These are phyloP conservation scores for Clonostachys rosea DNA, from an alignment of 2,329 filamentous ascomycete genomes.

Conservation along the genomic window DNA sequence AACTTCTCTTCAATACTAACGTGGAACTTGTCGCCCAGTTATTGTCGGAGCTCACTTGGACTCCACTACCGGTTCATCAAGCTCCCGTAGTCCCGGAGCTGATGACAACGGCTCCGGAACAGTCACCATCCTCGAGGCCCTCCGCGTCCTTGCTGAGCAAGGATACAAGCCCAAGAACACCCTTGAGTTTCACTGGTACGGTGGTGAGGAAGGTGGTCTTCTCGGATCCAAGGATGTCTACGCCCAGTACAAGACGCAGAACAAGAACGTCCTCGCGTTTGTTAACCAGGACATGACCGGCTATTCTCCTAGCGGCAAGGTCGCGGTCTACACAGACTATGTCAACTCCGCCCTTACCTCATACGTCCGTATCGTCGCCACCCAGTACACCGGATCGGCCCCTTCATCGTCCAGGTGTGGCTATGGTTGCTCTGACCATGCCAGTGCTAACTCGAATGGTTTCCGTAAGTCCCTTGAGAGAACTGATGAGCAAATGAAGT, in stretches of 20 bases:
- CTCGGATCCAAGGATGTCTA: conserved; percentile 39
- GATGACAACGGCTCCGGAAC: conserved; percentile 45
- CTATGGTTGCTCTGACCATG: conserved; percentile 40
- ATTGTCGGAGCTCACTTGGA: conserved; percentile 41
- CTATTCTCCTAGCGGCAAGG: conserved; percentile 36
- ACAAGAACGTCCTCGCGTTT: conserved; percentile 35
- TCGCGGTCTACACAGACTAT: conserved; percentile 40
- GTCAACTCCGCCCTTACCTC: conserved; percentile 32
- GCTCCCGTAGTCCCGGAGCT: conserved; percentile 35
- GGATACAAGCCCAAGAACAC: conserved; percentile 35
- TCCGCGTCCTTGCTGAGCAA: conserved; percentile 37
- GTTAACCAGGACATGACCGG: conserved; percentile 48
- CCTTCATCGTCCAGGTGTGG: conserved; percentile 29
- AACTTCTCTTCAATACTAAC: background rate
- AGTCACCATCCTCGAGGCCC: conserved; percentile 40
- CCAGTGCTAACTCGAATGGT: conserved; percentile 22
- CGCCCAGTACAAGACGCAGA: conserved; percentile 28
- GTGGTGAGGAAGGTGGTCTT: conserved; percentile 41
- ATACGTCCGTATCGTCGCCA: conserved; percentile 24
- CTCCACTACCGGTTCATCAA: conserved; percentile 31
- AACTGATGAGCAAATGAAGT: too few relatives aligned
- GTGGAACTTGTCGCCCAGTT: conserved; percentile 6
- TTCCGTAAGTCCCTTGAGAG: conserved; percentile 18
- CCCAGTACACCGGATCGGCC: conserved; percentile 19
- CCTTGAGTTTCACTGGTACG: conserved; percentile 49